phyloP scores from a whole-genome alignment of 345 rosid species.

The Euphorbia peplus region DNA sequence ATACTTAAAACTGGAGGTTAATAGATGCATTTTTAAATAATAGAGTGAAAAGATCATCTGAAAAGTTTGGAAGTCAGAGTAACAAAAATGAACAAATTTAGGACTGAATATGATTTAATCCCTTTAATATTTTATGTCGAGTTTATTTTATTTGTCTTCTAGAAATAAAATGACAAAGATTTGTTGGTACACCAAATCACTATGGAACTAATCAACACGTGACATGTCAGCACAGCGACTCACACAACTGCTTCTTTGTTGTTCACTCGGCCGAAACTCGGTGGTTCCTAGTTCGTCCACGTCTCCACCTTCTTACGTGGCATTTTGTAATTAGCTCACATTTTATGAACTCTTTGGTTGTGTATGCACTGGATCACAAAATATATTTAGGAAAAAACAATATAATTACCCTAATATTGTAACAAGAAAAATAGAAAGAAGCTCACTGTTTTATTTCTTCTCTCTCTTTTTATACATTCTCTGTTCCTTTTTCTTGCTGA shows the following conservation, averaged over 20 bases:
- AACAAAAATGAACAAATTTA: too few species aligned
- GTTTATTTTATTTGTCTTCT: background rate
- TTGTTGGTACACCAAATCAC: constrained; percentile 16
- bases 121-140: too few species aligned
- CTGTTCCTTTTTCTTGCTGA: background rate
- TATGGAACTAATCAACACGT: background rate
- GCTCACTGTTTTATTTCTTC: background rate
- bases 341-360: background rate
- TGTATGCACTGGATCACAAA: background rate
- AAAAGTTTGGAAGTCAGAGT: too few species aligned
- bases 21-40: too few species aligned
- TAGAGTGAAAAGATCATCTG: too few species aligned
- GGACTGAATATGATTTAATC: too few species aligned
- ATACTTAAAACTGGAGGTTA: too few species aligned
- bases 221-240: constrained; percentile 13
- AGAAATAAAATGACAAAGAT: constrained; percentile 18
- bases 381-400: background rate
- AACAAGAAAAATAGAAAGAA: background rate
- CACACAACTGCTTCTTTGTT: background rate
- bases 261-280: background rate
- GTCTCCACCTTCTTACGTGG: background rate
- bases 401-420: background rate
- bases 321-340: background rate
- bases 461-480: background rate
- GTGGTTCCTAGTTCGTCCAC: background rate